Conservation (phyloP, 2,329 filamentous ascomycete species). For the Ilyonectria sp. region DNA sequence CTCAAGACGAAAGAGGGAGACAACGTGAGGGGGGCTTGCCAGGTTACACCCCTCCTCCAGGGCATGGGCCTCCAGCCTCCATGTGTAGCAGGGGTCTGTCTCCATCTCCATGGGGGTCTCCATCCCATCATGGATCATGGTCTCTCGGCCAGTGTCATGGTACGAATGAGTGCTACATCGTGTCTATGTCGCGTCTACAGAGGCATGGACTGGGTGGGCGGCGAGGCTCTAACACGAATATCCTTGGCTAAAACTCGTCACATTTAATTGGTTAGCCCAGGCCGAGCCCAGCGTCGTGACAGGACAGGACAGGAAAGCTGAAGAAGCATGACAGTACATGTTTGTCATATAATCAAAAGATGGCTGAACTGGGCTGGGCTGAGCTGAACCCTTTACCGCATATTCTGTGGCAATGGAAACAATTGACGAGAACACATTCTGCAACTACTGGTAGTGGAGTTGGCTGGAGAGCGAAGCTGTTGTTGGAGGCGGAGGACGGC, state of each 20-base stretch:
- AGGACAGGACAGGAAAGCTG: conserved; percentile 7
- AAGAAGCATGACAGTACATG: conserved; percentile 10
- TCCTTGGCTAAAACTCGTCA: conserved; percentile 9
- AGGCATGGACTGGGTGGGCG: conserved; percentile 1
- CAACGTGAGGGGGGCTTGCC: conserved; percentile 12
- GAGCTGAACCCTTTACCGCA: conserved; percentile 11
- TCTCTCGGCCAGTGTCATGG: conserved; percentile 24
- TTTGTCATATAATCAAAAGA: conserved; percentile 28
- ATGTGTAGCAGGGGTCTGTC: conserved; percentile 18
- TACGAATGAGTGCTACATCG: conserved; percentile 15
- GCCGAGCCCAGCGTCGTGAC: conserved; percentile 21
- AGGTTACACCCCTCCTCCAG: conserved; percentile 23
- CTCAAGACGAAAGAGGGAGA: conserved; percentile 2
- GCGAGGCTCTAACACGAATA: background rate
- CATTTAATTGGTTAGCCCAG: conserved; percentile 9
- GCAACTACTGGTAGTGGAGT: background rate
- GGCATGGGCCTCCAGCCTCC: conserved; percentile 14
- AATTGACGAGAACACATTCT: background rate
- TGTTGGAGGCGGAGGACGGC: too few species aligned
- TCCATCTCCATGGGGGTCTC: conserved; percentile 27
- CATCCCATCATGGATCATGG: conserved; percentile 31
- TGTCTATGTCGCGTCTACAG: conserved; percentile 7
- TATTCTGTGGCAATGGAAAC: background rate
- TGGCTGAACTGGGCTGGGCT: conserved; percentile 30
- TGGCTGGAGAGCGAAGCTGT: background rate